Evolutionary conservation across 768 basidiomycete species (phyloP).

Genomic region (Imleria badia): DNA sequence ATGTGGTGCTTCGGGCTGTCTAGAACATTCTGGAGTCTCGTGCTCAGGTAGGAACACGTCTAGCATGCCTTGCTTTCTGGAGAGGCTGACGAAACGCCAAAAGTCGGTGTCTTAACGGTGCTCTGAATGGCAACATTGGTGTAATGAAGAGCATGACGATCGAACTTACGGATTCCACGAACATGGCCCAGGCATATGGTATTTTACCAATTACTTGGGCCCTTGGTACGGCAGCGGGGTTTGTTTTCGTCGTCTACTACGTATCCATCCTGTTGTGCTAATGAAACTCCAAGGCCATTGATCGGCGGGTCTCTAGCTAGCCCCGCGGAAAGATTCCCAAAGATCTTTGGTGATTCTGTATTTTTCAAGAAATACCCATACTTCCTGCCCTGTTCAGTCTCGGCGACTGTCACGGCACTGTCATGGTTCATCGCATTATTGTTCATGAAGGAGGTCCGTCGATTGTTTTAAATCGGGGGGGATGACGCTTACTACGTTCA

Average conservation of each 20-base stretch:
- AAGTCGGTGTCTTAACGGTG: conserved; percentile 47
- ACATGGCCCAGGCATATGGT: conserved; percentile 45
- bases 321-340: conserved; percentile 67
- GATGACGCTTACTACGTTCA: not conserved
- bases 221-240: conserved; percentile 44
- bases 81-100: not conserved
- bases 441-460: conserved; percentile 54
- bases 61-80: not conserved
- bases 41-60: conserved; percentile 35
- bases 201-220: conserved; percentile 55
- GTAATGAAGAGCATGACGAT: conserved; percentile 47
- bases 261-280: not conserved
- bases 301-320: conserved; percentile 64
- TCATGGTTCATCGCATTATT: conserved; percentile 50
- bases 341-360: conserved; percentile 48
- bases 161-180: conserved; percentile 41
- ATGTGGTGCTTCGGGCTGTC: conserved; percentile 52
- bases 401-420: conserved; percentile 52
- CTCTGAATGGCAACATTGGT: conserved; percentile 56
- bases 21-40: conserved; percentile 43
- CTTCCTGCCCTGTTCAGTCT: conserved; percentile 67
- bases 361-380: conserved; percentile 72
- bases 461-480: not conserved
- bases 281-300: conserved; percentile 48
- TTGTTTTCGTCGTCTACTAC: conserved; percentile 10